Evolutionary conservation across 257 asterid species (phyloP).

Genomic region (Oldenlandia corymbosa): DNA sequence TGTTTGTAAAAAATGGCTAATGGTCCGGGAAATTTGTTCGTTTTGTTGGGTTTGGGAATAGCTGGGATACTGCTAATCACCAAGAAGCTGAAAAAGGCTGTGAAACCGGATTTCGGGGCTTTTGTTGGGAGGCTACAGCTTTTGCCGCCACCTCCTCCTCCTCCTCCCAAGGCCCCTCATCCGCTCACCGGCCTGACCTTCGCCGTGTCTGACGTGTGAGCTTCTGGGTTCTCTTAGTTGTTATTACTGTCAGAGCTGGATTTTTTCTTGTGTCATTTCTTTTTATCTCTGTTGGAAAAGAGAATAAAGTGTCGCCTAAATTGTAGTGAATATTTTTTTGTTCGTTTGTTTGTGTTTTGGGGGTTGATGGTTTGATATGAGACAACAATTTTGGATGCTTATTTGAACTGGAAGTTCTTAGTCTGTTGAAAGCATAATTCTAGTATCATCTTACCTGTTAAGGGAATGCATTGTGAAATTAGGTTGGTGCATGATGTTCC

Average conservation of each 20-base stretch:
- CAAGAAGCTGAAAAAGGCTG: conserved; percentile 68
- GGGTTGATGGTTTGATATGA: no score
- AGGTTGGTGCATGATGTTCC: not conserved
- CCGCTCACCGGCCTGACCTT: conserved; percentile 82
- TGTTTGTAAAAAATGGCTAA: conserved; percentile 47
- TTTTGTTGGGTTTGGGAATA: conserved; percentile 83
- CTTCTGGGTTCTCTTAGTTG: not conserved
- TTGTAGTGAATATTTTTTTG: no score
- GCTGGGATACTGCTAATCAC: conserved; percentile 88
- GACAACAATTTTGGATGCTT: not conserved
- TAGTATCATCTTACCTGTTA: no score
- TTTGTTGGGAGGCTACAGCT: conserved; percentile 80
- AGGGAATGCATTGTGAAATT: no score
- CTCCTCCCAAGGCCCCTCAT: conserved; percentile 96
- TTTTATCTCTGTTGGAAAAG: not conserved
- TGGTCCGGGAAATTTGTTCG: conserved; percentile 77
- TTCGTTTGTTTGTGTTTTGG: no score
- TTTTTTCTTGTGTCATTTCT: not conserved
- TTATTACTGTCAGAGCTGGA: not conserved
- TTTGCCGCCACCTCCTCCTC: conserved; percentile 98
- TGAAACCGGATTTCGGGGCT: conserved; percentile 83
- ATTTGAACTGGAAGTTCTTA: not conserved
- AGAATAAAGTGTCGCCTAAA: no score
- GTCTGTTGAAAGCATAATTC: no score
- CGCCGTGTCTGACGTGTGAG: conserved; percentile 90